Base-by-base conservation (phyloP, 129 eudicot species). In the Scalesia atractyloides region DNA sequence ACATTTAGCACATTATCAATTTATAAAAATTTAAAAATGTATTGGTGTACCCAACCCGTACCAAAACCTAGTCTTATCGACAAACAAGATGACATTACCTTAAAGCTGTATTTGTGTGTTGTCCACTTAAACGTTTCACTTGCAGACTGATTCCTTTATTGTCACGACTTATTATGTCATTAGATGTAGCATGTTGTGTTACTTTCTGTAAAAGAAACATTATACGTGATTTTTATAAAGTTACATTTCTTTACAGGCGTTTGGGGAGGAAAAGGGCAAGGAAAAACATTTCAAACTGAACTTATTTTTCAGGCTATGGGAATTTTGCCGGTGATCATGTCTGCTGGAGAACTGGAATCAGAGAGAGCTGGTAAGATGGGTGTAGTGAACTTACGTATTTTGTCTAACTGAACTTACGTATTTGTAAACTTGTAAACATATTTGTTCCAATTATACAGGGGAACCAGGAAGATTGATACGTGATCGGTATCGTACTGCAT, bases 191-290 rank as follows among this genome's bases (percentile, higher is more conserved):
- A 72, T 62, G n/a, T 17, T 46, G 5, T 73, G 19, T 30, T 22
- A 26, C 39, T 73, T 43, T 15, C 34, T 33, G 30, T 58, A 8
- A 43, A 17, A 70, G 7, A 5, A 30, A 30, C 7, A n/a, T 24
- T 17, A 49, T 20, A 64, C 17, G 5, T 75, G 20, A 43, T 75
- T 76, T 20, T 70, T 53, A 58, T 59, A 16, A 52, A 36, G 14
- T 3, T 56, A 61, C 39, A 30, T 60, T 19, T 66, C 26, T 47
- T 68, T 15, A 68, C 85, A 94, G 98, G 98, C 18, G 80, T 94
- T 66, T 94, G 98, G 98, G 97, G 98, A 76, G 98, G 98, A 70
- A 94, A 94, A 86, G 97, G 98, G 63, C 98, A 94, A 80, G 98
- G 98, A 19, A 94, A 94, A 76, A 77, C 98, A 70, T 94, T 94